Base-by-base conservation (phyloP, 768 basidiomycete genomes). In the Tulasnella sp. region DNA sequence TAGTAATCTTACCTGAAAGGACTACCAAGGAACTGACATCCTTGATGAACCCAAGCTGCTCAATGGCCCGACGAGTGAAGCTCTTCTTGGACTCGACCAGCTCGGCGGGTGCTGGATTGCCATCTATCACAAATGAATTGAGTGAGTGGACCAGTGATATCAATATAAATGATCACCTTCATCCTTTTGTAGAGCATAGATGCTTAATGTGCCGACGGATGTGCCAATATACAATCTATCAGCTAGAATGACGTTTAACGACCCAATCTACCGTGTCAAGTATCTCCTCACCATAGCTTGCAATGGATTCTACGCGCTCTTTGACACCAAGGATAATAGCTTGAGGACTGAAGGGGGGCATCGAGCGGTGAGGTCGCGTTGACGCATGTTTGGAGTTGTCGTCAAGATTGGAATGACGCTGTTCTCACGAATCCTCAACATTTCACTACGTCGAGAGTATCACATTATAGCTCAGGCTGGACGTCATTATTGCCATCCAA, bases 11-110 rank as follows among this genome's bases (percentile, higher is more conserved):
- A 89, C 92, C 92, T 22, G 87, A 84, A 3, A 98, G 73, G 4
- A 85, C 70, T 2, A 88, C 79, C 20, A 99, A 69, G 3, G 86
- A 83, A 59, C 88, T 82, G n/a, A 86, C 74, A 58, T 89, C 85
- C 56, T 80, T 80, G 56, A 96, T 73, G 47, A 80, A 83, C 0
- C 81, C 87, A 2, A 99, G 69, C 61, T 92, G 89, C 49, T 98
- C 93, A 37, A 99, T 83, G 12, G 84, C 70, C 60, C 73, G 77
- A 57, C 76, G 69, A 24, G 77, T 71, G 29, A 89, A 62, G 10
- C 65, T 69, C 59, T 79, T 81, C 75, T 74, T 86, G 27, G 72
- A 72, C 59, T 87, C 83, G 3, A 80, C 66, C 1, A 77, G 64
- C 33, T 70, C 67, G 0, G 72, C 61, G 22, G 44, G 45, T 16